phyloP scores from a whole-genome alignment of 768 basidiomycete species.

The Leucocoprinus leucothites region DNA sequence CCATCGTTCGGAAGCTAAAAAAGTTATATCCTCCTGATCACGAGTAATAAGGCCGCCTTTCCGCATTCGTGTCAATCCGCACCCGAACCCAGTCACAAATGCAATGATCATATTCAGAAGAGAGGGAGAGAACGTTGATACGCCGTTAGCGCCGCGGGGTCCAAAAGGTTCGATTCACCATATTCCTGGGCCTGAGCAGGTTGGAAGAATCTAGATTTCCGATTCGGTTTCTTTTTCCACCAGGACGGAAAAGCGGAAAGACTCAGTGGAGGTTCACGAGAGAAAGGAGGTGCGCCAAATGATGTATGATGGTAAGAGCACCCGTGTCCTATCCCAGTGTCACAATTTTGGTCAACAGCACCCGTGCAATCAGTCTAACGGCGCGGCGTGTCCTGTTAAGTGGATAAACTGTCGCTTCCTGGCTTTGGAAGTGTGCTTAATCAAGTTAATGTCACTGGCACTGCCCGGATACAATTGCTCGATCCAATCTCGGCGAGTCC shows the following conservation, averaged over 20 bases:
- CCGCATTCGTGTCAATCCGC: neutral
- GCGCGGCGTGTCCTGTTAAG: neutral
- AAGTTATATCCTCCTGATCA: too few species aligned
- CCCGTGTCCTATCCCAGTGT: neutral
- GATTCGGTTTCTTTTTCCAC: neutral
- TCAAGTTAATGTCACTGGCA: too few species aligned
- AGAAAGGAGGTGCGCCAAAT: too few species aligned
- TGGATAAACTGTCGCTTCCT: too few species aligned
- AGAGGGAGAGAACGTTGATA: too few species aligned
- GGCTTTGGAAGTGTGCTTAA: too few species aligned
- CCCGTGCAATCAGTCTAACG: neutral
- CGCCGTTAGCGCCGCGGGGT: too few species aligned
- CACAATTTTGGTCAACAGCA: conserved; percentile 2
- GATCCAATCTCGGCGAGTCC: neutral
- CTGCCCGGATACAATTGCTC: conserved; percentile 5
- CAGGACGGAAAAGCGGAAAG: neutral
- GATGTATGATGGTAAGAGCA: conserved; percentile 5
- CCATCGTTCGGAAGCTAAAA: too few species aligned
- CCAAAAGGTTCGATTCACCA: too few species aligned
- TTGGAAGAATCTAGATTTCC: neutral
- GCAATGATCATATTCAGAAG: too few species aligned
- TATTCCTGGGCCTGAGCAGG: too few species aligned
- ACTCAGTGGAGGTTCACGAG: too few species aligned
- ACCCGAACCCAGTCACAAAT: neutral
- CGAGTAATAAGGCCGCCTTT: neutral